A percentile compares a stretch with the other conserved stretches of the same genome.
Conservation (phyloP, 805 yeast genomes). For the Zygoascus biomembranicola region DNA sequence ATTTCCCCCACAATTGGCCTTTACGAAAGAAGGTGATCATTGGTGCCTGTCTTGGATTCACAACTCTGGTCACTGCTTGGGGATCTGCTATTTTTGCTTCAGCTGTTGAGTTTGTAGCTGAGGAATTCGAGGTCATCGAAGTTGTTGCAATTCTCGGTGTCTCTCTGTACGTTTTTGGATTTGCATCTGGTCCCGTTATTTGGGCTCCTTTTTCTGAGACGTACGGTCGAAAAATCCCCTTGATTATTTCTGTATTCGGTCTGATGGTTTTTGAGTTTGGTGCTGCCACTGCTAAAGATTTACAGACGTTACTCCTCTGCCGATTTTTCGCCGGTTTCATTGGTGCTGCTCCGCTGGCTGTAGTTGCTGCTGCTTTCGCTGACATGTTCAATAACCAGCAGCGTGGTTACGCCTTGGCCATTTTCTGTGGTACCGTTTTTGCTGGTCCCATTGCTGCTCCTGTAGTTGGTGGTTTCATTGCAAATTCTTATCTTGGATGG, state of each 20-base stretch:
- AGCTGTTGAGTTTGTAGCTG: slow-evolving; percentile 42
- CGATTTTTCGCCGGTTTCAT: slow-evolving; percentile 73
- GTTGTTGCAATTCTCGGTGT: slow-evolving; percentile 71
- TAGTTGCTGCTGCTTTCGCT: slow-evolving; percentile 80
- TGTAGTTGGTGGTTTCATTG: slow-evolving; percentile 62
- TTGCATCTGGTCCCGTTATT: slow-evolving; percentile 83
- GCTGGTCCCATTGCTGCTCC: slow-evolving; percentile 81
- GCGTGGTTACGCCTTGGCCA: slow-evolving; percentile 69
- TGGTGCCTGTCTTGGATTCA: slow-evolving; percentile 40
- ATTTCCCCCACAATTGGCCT: slow-evolving; percentile 76
- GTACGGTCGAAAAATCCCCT: slow-evolving; percentile 59
- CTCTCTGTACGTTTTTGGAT: slow-evolving; percentile 82
- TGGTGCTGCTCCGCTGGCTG: slow-evolving; percentile 81
- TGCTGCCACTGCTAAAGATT: slow-evolving; percentile 66
- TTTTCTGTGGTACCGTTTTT: slow-evolving; percentile 67
- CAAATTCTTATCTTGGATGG: slow-evolving; percentile 62
- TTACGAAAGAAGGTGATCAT: slow-evolving; percentile 35
- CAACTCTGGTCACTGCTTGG: slow-evolving; percentile 51
- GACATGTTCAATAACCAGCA: slow-evolving; percentile 60
- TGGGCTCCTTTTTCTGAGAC: slow-evolving; percentile 88
- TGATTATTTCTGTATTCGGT: slow-evolving; percentile 49
- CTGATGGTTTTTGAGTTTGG: slow-evolving; percentile 59
- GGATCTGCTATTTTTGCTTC: slow-evolving; percentile 81
- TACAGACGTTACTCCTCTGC: slow-evolving; percentile 69
- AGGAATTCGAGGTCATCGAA: slow-evolving; percentile 48